phyloP scores from a whole-genome alignment of 2,329 filamentous ascomycete genomes.

The Talaromyces marneffei region DNA sequence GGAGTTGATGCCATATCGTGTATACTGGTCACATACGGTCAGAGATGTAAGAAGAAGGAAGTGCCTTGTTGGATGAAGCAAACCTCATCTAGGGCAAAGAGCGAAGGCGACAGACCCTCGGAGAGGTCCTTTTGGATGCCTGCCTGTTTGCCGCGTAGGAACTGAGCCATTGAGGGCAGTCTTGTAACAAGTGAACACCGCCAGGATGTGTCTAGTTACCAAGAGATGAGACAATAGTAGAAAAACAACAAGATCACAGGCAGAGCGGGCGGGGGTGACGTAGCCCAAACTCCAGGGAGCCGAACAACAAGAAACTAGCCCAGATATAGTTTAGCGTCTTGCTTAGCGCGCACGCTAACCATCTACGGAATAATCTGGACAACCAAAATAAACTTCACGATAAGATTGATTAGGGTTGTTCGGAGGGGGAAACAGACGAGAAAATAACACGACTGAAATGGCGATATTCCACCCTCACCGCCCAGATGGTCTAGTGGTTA shows the following conservation, averaged over 20 bases:
- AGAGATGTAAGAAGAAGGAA: background rate
- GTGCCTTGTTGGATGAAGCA: conserved; percentile 17
- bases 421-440: background rate
- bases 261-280: background rate
- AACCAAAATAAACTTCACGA: background rate
- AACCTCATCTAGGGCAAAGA: conserved; percentile 79
- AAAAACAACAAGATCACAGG: background rate
- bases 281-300: background rate
- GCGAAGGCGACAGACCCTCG: conserved; percentile 66
- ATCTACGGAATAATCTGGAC: background rate
- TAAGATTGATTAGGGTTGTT: background rate
- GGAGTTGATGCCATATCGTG: conserved; percentile 75
- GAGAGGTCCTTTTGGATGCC: conserved; percentile 91
- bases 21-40: conserved; percentile 42
- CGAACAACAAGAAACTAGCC: background rate
- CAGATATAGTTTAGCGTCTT: background rate
- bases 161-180: conserved; percentile 65
- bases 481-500: background rate
- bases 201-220: background rate
- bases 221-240: background rate
- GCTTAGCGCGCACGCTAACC: background rate
- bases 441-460: background rate
- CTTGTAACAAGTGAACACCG: conserved; percentile 19
- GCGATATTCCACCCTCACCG: background rate
- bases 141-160: conserved; percentile 86